These are phyloP conservation scores for Raphanus hybrid DNA, from an alignment of 441 rosid species.

Conservation along the genomic window DNA sequence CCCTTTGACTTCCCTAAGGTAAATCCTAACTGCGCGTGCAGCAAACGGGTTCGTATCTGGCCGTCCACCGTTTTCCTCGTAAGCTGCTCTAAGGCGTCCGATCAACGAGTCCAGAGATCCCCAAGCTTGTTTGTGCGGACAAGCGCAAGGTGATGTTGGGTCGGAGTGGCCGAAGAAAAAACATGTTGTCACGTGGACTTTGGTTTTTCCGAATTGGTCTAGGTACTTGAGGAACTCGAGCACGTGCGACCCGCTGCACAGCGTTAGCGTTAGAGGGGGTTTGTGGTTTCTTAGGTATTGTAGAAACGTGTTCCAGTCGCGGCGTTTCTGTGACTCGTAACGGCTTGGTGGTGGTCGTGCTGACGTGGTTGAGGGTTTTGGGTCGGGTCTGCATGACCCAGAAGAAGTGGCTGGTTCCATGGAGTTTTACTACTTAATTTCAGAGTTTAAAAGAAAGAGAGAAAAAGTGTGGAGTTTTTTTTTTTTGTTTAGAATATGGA, in stretches of 20 bases:
- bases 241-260: slow-evolving; percentile 97
- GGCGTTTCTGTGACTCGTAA: slow-evolving; percentile 90
- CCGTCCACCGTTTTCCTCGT: slow-evolving; percentile 81
- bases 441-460: slow-evolving; percentile 14
- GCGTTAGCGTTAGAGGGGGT: slow-evolving; percentile 75
- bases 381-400: slow-evolving; percentile 33
- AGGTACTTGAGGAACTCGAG: slow-evolving; percentile 89
- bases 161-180: slow-evolving; percentile 83
- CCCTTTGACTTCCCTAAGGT: slow-evolving; percentile 84
- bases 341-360: slow-evolving; percentile 70
- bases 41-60: slow-evolving; percentile 86
- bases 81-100: slow-evolving; percentile 94
- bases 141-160: slow-evolving; percentile 83
- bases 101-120: slow-evolving; percentile 95
- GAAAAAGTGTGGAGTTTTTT: not conserved
- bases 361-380: slow-evolving; percentile 41
- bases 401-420: slow-evolving; percentile 40
- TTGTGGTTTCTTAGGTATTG: slow-evolving; percentile 87
- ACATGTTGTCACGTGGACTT: slow-evolving; percentile 74
- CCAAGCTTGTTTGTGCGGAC: slow-evolving; percentile 94
- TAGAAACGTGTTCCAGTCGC: slow-evolving; percentile 95
- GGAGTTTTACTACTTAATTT: not conserved
- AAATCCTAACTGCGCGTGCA: slow-evolving; percentile 84
- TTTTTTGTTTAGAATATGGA: slow-evolving; percentile 13
- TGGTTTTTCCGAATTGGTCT: slow-evolving; percentile 94